Conservation (phyloP, 768 basidiomycete species). For the Russula abietina region DNA sequence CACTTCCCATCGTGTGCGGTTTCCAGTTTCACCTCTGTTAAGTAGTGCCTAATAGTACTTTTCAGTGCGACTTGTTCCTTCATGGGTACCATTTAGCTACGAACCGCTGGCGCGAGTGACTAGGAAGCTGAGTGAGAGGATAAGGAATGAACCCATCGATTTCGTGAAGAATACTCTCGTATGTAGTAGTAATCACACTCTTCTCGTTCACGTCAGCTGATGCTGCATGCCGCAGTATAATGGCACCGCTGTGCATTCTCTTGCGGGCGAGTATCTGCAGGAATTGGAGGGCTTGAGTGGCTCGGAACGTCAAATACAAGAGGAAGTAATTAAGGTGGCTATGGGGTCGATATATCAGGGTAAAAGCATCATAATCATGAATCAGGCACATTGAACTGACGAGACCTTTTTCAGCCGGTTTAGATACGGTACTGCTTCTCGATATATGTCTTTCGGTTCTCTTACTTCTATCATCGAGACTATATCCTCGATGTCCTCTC, state of each 20-base stretch:
- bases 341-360: background rate
- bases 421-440: conserved; percentile 25
- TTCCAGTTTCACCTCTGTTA: no score
- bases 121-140: background rate
- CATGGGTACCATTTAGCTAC: conserved; percentile 16
- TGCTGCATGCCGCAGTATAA: background rate
- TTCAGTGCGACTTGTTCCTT: conserved; percentile 9
- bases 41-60: background rate
- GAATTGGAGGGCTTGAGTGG: background rate
- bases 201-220: background rate
- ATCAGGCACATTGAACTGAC: background rate
- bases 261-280: conserved; percentile 1
- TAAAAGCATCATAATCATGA: background rate
- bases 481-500: conserved; percentile 19
- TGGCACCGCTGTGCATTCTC: background rate
- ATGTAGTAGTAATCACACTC: background rate
- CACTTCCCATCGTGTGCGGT: conserved; percentile 13
- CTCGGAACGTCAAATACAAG: background rate
- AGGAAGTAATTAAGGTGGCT: background rate
- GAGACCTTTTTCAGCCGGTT: conserved; percentile 15
- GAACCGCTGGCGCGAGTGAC: background rate
- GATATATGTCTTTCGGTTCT: background rate
- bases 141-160: conserved; percentile 7
- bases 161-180: conserved; percentile 13
- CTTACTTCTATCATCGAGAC: conserved; percentile 18